Percentiles rank a stretch among this genome's conserved stretches.
Conservation (phyloP, 352 stramenopile species). For the Phytopythium boreale region DNA sequence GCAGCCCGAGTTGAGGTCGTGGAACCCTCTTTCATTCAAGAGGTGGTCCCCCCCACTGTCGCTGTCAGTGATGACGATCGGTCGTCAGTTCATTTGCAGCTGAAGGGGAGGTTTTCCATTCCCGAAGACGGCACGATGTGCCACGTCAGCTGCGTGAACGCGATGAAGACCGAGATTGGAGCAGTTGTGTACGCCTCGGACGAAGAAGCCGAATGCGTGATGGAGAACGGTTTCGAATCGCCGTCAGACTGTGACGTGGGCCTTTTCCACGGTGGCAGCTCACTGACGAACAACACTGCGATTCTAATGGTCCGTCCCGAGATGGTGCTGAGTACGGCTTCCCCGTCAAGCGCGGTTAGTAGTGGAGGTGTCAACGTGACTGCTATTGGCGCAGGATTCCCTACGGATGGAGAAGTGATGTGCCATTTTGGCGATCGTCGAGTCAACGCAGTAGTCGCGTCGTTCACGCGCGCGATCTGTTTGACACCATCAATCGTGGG, state of each 20-base stretch:
- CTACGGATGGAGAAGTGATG: not conserved
- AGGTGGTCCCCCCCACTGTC: slow-evolving; percentile 13
- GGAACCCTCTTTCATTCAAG: slow-evolving; percentile 20
- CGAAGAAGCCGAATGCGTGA: slow-evolving; percentile 23
- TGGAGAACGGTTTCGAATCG: slow-evolving; percentile 1
- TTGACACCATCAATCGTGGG: slow-evolving; percentile 19
- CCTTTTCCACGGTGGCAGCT: slow-evolving; percentile 17
- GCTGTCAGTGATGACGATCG: not conserved
- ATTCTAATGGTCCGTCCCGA: not conserved
- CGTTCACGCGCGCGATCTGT: slow-evolving; percentile 21
- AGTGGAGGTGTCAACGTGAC: not conserved
- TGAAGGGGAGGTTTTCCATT: slow-evolving; percentile 30
- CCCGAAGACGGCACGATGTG: slow-evolving; percentile 17
- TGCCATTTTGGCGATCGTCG: not conserved
- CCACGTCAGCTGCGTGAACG: slow-evolving; percentile 18
- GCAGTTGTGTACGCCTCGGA: slow-evolving; percentile 12
- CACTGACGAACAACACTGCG: slow-evolving; percentile 23
- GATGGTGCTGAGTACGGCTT: not conserved
- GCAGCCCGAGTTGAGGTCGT: slow-evolving; percentile 19
- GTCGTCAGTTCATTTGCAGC: slow-evolving; percentile 10
- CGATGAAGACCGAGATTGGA: slow-evolving; percentile 4
- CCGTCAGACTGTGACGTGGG: slow-evolving; percentile 20
- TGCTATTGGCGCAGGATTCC: not conserved
- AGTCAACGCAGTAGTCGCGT: not conserved
- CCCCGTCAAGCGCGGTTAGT: not conserved